These are phyloP conservation scores for Datisca glomerata DNA, from an alignment of 306 rosid genomes.

Conservation along the genomic window DNA sequence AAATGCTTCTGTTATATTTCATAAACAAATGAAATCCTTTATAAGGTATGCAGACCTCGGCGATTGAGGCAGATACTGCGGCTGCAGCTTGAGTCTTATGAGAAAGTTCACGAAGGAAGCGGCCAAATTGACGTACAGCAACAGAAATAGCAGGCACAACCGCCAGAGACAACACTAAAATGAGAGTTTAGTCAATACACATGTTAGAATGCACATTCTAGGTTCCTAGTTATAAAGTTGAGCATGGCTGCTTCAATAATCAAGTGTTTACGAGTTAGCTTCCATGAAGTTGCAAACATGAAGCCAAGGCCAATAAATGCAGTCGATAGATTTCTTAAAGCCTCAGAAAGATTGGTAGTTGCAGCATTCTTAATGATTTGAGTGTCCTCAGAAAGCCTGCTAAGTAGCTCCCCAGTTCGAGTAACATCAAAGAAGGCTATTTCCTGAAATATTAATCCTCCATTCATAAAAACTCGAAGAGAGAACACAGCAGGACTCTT, in stretches of 20 bases:
- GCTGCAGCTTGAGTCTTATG: constrained; percentile 85
- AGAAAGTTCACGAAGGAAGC: constrained; percentile 69
- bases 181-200: constrained; percentile 3
- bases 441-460: constrained; percentile 50
- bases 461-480: neutral
- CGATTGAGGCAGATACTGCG: constrained; percentile 69
- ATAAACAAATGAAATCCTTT: neutral
- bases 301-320: constrained; percentile 57
- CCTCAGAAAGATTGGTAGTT: constrained; percentile 84
- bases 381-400: constrained; percentile 83
- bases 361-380: constrained; percentile 81
- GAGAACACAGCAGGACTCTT: constrained; percentile 5
- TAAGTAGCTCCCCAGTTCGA: constrained; percentile 72
- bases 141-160: constrained; percentile 69
- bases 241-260: constrained; percentile 3
- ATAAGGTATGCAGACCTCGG: constrained; percentile 38
- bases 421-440: constrained; percentile 80
- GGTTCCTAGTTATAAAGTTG: neutral
- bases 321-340: constrained; percentile 54
- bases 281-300: constrained; percentile 75
- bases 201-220: constrained; percentile 4
- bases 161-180: constrained; percentile 55
- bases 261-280: constrained; percentile 53
- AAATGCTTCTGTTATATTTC: neutral
- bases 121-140: constrained; percentile 69